Base-by-base conservation (phyloP, 148 eudicot genomes). In the Nepenthes mirabilis region DNA sequence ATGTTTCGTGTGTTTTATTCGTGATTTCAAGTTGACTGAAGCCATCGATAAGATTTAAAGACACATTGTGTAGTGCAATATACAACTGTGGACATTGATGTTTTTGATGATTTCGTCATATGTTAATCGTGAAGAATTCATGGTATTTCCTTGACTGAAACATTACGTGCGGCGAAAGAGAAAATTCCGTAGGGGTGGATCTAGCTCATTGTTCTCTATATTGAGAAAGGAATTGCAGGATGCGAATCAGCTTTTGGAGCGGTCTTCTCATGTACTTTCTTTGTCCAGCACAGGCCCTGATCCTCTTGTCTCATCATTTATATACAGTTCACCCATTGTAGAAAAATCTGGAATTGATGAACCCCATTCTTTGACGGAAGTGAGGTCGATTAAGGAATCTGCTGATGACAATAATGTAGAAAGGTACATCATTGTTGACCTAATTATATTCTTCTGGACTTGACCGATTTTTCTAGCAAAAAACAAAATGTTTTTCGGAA, bases 131-230 rank as follows among this genome's bases (percentile, higher is more conserved):
- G 11, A 34, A 45, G 49, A 13, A 12, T 62, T 52, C 23, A 33
- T 40, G 51, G 64, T 68, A 53, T 65, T 64, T 70, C 95, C 86
- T 86, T 93, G 70, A 93, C 95, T 62, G 9, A 35, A 64, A 64
- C 11, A 47, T 59, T 68, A 93, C 97, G 82, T 89, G 68, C 97
- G 86, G 68, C 89, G 99, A 43, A 89, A 71, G 72, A 84, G 97
- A 69, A 84, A 89, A 70, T 68, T 58, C 2, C 89, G 96, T 0
- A 79, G 75, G 69, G 80, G 83, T 34, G 80, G 78, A 43, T 66
- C 91, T 37, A 84, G 72, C 70, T 77, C 81, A 63, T 66, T 88
- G 75, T 69, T 88, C 57, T 72, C 77, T 61, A 62, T 79, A 52
- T 57, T 84, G 72, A 82, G 79, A 52, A 86, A 72, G 77, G 96